A percentile compares a stretch with the other conserved stretches of the same genome.
phyloP scores from a whole-genome alignment of 306 rosid genomes.

The Trichosanthes truncata region DNA sequence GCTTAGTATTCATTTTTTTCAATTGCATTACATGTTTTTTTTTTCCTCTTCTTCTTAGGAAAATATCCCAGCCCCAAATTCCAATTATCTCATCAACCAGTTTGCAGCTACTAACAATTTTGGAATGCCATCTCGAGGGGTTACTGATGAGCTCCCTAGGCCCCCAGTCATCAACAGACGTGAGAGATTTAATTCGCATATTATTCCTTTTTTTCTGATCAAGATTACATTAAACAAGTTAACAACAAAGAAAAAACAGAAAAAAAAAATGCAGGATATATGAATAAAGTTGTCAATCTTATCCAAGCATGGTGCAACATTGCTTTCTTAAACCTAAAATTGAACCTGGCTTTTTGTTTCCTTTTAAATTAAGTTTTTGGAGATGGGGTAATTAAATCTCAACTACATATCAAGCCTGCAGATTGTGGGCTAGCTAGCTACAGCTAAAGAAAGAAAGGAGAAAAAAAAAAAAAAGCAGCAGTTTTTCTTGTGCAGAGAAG shows the following conservation, averaged over 20 bases:
- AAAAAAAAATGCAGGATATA: too few species aligned
- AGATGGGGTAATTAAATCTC: neutral
- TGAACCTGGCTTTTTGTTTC: too few species aligned
- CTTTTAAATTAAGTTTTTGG: too few species aligned
- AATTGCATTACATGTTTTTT: too few species aligned
- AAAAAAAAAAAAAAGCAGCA: neutral
- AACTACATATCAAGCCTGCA: neutral
- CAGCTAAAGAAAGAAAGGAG: neutral
- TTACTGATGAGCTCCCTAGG: slow-evolving; percentile 52
- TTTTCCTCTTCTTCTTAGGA: slow-evolving; percentile 24
- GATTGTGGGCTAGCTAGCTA: neutral
- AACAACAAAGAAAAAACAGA: too few species aligned
- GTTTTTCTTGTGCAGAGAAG: neutral
- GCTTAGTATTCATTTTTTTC: neutral
- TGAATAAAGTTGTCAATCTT: neutral
- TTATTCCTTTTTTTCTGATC: neutral
- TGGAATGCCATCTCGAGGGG: slow-evolving; percentile 43
- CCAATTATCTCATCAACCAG: slow-evolving; percentile 59
- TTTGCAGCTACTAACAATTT: slow-evolving; percentile 27
- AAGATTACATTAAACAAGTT: neutral
- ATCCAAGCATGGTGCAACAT: neutral
- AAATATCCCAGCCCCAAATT: slow-evolving; percentile 58
- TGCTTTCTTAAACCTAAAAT: neutral
- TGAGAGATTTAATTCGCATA: slow-evolving; percentile 17
- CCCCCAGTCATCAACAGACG: slow-evolving; percentile 82